Conservation (phyloP, 768 basidiomycete genomes). For the Galerina marginata region DNA sequence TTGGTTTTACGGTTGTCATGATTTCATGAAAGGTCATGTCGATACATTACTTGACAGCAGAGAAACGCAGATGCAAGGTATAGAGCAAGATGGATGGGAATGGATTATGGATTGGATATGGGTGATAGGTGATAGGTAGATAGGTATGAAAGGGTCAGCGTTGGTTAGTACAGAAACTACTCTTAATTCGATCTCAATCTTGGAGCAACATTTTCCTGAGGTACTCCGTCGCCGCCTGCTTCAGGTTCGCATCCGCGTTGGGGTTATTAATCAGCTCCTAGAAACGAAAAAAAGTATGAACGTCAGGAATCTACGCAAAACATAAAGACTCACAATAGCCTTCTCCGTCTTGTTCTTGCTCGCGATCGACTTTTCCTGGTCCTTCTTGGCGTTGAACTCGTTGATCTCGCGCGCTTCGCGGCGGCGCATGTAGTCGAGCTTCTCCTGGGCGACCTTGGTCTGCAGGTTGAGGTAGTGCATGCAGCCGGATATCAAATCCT, state of each 20-base stretch:
- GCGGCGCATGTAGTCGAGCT: slow-evolving; percentile 69
- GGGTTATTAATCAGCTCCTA: slow-evolving; percentile 66
- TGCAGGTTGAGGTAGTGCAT: slow-evolving; percentile 64
- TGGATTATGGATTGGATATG: neutral
- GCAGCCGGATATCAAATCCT: slow-evolving; percentile 27
- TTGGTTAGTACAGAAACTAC: slow-evolving; percentile 3
- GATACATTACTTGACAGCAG: slow-evolving; percentile 1
- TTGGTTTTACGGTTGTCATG: neutral
- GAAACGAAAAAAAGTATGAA: slow-evolving; percentile 1
- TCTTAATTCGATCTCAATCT: slow-evolving; percentile 33
- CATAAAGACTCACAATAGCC: slow-evolving; percentile 54
- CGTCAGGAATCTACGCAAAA: neutral
- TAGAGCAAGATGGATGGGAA: neutral
- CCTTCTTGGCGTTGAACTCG: slow-evolving; percentile 45
- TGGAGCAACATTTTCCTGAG: slow-evolving; percentile 66
- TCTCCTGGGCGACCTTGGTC: slow-evolving; percentile 70
- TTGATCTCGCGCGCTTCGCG: slow-evolving; percentile 71
- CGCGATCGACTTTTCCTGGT: slow-evolving; percentile 21
- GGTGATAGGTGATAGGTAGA: neutral
- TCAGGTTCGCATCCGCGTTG: slow-evolving; percentile 61
- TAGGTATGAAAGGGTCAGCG: neutral
- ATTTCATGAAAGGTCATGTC: slow-evolving; percentile 15
- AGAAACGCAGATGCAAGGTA: neutral
- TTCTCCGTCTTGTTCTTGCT: slow-evolving; percentile 68
- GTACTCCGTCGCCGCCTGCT: slow-evolving; percentile 73